Evolutionary conservation across 129 eudicot species (phyloP).

Genomic region (Saposhnikovia divaricata): DNA sequence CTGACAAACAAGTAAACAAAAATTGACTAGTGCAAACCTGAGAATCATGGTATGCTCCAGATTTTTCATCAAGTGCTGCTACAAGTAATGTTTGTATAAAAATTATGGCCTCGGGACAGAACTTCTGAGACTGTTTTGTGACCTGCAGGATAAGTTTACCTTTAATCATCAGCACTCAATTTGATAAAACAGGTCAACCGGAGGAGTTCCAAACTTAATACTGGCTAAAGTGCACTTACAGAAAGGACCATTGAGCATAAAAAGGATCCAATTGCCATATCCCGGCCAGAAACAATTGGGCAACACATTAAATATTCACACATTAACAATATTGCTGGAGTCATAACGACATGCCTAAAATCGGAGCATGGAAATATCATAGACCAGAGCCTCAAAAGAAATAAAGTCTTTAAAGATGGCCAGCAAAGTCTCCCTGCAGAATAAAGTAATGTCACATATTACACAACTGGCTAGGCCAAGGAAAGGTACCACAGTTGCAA

Average conservation of each 20-base stretch:
- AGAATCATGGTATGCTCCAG: slow-evolving; percentile 27
- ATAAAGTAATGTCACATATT: background rate
- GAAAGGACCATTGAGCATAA: slow-evolving; percentile 81
- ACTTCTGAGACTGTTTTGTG: slow-evolving; percentile 72
- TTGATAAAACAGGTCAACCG: background rate
- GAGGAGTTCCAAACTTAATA: background rate
- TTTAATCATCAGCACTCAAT: background rate
- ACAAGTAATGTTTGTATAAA: slow-evolving; percentile 58
- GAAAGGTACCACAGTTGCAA: background rate
- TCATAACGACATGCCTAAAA: slow-evolving; percentile 93
- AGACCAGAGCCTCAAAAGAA: slow-evolving; percentile 91
- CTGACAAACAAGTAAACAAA: background rate
- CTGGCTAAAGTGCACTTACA: slow-evolving; percentile 32
- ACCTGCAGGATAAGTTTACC: slow-evolving; percentile 39
- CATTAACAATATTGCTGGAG: slow-evolving; percentile 79
- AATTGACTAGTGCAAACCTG: slow-evolving; percentile 33
- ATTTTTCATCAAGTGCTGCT: slow-evolving; percentile 46
- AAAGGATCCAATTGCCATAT: slow-evolving; percentile 77
- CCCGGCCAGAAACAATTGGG: slow-evolving; percentile 72
- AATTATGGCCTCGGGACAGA: slow-evolving; percentile 81
- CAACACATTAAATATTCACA: slow-evolving; percentile 94
- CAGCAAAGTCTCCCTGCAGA: slow-evolving; percentile 76
- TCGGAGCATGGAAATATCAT: slow-evolving; percentile 98
- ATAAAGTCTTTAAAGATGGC: slow-evolving; percentile 81
- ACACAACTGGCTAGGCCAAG: background rate